Conservation (phyloP, 2,329 filamentous ascomycete genomes). For the Endocalyx cinctus region DNA sequence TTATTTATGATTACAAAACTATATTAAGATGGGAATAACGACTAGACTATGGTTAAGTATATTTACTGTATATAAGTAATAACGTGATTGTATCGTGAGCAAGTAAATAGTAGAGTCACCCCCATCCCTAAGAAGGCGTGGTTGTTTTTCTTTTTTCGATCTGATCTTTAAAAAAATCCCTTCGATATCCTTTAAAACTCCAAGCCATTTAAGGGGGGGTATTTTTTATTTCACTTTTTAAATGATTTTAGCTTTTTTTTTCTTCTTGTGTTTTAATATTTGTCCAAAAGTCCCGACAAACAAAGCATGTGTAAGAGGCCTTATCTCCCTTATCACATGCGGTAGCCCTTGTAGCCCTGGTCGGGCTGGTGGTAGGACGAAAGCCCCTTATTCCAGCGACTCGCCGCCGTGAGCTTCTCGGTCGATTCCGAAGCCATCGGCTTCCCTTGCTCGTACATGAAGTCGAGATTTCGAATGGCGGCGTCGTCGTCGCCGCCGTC, state of each 20-base stretch:
- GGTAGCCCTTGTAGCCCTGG: conserved; percentile 21
- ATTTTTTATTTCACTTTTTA: background rate
- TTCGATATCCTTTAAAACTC: background rate
- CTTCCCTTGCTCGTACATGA: conserved; percentile 24
- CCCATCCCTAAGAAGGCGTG: background rate
- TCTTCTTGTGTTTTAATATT: background rate
- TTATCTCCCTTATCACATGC: conserved; percentile 18
- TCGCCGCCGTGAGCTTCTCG: conserved; percentile 14
- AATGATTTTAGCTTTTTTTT: background rate
- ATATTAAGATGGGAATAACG: too few relatives aligned
- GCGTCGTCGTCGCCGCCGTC: conserved; percentile 19
- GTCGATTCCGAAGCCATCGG: conserved; percentile 18
- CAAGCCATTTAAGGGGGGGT: background rate
- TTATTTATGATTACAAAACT: too few relatives aligned
- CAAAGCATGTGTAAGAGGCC: too few relatives aligned
- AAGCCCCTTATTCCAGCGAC: conserved; percentile 26
- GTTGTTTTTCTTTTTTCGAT: background rate
- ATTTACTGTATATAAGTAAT: background rate
- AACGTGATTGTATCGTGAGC: background rate
- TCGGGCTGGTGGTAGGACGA: conserved; percentile 23
- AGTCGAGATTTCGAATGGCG: conserved; percentile 19
- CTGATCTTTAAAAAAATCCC: background rate
- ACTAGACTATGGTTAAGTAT: background rate
- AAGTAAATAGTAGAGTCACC: background rate
- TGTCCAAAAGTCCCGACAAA: background rate